Conservation (phyloP, 2,329 filamentous ascomycete genomes). For the Stemphylium vesicarium region DNA sequence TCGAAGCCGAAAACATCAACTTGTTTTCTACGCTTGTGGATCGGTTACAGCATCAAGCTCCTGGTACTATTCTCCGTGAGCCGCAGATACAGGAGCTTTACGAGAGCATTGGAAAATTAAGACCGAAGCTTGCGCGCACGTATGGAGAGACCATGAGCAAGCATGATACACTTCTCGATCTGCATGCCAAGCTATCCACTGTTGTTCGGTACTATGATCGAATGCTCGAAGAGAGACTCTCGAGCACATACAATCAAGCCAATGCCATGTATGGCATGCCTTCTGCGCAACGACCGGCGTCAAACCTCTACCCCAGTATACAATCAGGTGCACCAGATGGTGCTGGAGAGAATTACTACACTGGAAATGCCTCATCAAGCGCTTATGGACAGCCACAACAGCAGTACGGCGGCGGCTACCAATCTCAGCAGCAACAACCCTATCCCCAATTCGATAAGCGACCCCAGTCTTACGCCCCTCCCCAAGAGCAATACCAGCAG, state of each 20-base stretch:
- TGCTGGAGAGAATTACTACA: slow-evolving; percentile 82
- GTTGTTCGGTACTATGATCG: slow-evolving; percentile 97
- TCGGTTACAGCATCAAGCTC: slow-evolving; percentile 90
- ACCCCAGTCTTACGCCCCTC: slow-evolving; percentile 34
- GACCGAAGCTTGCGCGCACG: slow-evolving; percentile 91
- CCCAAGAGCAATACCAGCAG: slow-evolving; percentile 42
- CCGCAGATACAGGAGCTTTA: slow-evolving; percentile 98
- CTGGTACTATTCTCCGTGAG: slow-evolving; percentile 93
- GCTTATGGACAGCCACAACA: slow-evolving; percentile 59
- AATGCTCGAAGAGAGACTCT: slow-evolving; percentile 95
- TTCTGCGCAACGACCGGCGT: slow-evolving; percentile 53
- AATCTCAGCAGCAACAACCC: slow-evolving; percentile 48
- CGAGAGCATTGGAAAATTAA: slow-evolving; percentile 90
- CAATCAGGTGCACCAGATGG: slow-evolving; percentile 35
- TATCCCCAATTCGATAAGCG: slow-evolving; percentile 48
- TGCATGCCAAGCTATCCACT: slow-evolving; percentile 93
- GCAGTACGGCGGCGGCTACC: slow-evolving; percentile 57
- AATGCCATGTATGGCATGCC: slow-evolving; percentile 50
- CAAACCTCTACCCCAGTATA: slow-evolving; percentile 74
- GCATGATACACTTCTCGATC: slow-evolving; percentile 90
- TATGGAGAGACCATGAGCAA: slow-evolving; percentile 99
- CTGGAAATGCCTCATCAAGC: slow-evolving; percentile 63
- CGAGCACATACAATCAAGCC: slow-evolving; percentile 88
- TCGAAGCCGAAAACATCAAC: slow-evolving; percentile 97
- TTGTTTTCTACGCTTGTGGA: slow-evolving; percentile 94